Evolutionary conservation across 116 monocot genomes (phyloP), one percentile per base, ranked within the genome.

Genomic region (Dioscorea cayenensis): DNA sequence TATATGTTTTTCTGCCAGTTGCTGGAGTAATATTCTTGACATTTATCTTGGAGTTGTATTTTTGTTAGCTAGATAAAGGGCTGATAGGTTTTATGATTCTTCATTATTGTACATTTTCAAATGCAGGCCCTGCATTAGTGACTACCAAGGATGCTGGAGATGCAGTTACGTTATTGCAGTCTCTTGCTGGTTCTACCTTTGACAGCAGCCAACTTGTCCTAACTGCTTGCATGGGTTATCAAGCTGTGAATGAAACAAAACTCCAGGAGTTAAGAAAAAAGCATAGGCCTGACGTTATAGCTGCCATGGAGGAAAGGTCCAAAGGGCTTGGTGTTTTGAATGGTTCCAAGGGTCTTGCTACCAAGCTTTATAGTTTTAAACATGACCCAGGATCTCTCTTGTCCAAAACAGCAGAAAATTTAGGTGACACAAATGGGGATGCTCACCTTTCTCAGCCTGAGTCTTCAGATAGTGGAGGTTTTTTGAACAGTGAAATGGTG

Each of bases 61-160:
- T n/a, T 55, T 18, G 32, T 16, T 55, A 19, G 10, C 55, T 19
- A n/a, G 10, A 18, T 5, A 18, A 19, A 55, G 55, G 14, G 17
- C 55, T n/a, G 17, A 16, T 55, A 16, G 55, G 32, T 32, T n/a
- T 55, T 18, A 18, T 55, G 55, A 19, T 67, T 17, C 43, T 49
- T 37, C 11, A 69, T 21, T 66, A 10, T 29, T 71, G 60, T 38
- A 52, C 38, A 55, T 75, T 50, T 63, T 84, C 27, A 75, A 77
- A 58, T 75, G 65, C 66, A 96, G 96, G 96, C 13, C 96, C 96
- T 81, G 92, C 92, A 49, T 62, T 96, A 63, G 77, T 92, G 64
- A 96, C 96, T 43, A 92, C 96, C 69, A 92, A 90, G 68, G 96
- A 96, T 92, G 92, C 96, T 70, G 96, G 96, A 64, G 96, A 96